phyloP scores from a whole-genome alignment of 768 basidiomycete species.

The Floccularia luteovirens region DNA sequence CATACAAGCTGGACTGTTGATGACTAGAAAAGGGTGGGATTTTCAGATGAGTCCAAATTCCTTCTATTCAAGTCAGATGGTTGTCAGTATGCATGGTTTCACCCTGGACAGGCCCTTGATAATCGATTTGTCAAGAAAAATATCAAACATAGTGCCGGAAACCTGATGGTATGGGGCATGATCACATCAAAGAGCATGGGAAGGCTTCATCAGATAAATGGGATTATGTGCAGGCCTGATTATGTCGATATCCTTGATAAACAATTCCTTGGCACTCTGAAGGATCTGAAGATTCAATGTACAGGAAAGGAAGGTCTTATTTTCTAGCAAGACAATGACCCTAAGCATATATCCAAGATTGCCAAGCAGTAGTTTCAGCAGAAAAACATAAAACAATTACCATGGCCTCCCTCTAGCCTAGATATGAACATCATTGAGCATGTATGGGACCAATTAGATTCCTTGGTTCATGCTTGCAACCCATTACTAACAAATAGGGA shows the following conservation, averaged over 20 bases:
- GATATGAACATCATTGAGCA: slow-evolving; percentile 25
- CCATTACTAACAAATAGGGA: neutral
- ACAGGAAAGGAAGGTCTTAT: slow-evolving; percentile 7
- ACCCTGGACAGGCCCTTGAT: slow-evolving; percentile 10
- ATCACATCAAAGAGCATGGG: slow-evolving; percentile 15
- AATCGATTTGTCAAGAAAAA: slow-evolving; percentile 9
- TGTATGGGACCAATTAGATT: slow-evolving; percentile 17
- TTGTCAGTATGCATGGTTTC: slow-evolving; percentile 10
- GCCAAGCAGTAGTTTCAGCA: slow-evolving; percentile 17
- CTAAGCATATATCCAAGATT: slow-evolving; percentile 21
- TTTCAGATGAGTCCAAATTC: slow-evolving; percentile 23
- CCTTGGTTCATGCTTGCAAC: neutral
- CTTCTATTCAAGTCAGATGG: slow-evolving; percentile 22
- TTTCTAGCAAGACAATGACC: slow-evolving; percentile 28
- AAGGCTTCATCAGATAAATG: slow-evolving; percentile 15
- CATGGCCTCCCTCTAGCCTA: slow-evolving; percentile 20
- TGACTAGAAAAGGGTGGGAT: slow-evolving; percentile 17
- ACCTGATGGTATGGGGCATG: slow-evolving; percentile 22
- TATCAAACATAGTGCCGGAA: slow-evolving; percentile 20
- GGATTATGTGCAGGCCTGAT: slow-evolving; percentile 13
- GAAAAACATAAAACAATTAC: slow-evolving; percentile 14
- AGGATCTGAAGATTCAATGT: slow-evolving; percentile 10
- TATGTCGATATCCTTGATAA: slow-evolving; percentile 17
- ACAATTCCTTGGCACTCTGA: slow-evolving; percentile 13
- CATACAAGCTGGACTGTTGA: slow-evolving; percentile 14